phyloP scores from a whole-genome alignment of 805 yeast genomes.

The Wickerhamiella sergipiensis region DNA sequence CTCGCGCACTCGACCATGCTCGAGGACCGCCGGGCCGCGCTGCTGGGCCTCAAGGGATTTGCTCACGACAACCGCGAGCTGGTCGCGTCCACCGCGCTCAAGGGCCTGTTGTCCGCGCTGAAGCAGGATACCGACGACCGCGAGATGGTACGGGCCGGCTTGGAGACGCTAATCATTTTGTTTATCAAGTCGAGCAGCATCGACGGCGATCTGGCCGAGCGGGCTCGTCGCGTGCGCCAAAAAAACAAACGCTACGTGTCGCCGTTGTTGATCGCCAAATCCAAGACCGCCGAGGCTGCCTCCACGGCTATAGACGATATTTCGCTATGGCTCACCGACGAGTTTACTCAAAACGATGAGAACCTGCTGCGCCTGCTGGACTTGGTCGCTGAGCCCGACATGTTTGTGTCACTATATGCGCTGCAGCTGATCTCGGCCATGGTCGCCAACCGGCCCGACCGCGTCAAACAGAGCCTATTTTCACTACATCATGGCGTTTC shows the following conservation, averaged over 20 bases:
- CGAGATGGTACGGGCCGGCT: slow-evolving; percentile 59
- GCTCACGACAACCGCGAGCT: slow-evolving; percentile 79
- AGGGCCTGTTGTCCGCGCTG: slow-evolving; percentile 56
- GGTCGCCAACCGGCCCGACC: slow-evolving; percentile 56
- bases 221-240: slow-evolving; percentile 40
- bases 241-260: slow-evolving; percentile 19
- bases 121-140: slow-evolving; percentile 53
- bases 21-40: slow-evolving; percentile 82
- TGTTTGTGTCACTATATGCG: slow-evolving; percentile 67
- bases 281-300: slow-evolving; percentile 55
- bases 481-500: slow-evolving; percentile 71
- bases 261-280: slow-evolving; percentile 39
- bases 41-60: slow-evolving; percentile 75
- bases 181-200: slow-evolving; percentile 48
- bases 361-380: slow-evolving; percentile 38
- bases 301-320: slow-evolving; percentile 56
- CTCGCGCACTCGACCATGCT: slow-evolving; percentile 68
- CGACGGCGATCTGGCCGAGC: slow-evolving; percentile 62
- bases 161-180: slow-evolving; percentile 74
- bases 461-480: slow-evolving; percentile 62
- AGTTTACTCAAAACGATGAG: slow-evolving; percentile 49
- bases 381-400: slow-evolving; percentile 41
- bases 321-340: slow-evolving; percentile 92
- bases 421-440: slow-evolving; percentile 76
- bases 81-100: slow-evolving; percentile 75